Percentiles rank a stretch among this genome's conserved stretches.
Evolutionary conservation across 345 rosid genomes (phyloP).

Genomic region (Salix caprea): DNA sequence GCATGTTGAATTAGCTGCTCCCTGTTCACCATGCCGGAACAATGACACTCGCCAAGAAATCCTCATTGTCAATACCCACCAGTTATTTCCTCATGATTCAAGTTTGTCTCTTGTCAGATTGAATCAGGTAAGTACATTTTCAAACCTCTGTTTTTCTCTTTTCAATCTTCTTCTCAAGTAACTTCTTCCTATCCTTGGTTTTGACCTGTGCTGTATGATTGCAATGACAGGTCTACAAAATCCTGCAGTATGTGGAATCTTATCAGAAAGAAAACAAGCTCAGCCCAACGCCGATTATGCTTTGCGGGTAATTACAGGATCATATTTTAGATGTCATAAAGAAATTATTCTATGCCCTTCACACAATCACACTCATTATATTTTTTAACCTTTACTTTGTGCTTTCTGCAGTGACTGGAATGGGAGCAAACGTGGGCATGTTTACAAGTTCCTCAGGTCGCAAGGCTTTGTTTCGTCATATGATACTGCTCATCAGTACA

Average conservation of each 20-base stretch:
- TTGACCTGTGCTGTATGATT: not conserved
- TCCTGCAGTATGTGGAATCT: constrained; percentile 21
- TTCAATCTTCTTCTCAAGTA: not conserved
- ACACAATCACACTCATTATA: not conserved
- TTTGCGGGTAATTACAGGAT: constrained; percentile 14
- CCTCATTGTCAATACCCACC: constrained; percentile 30
- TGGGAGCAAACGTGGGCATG: constrained; percentile 32
- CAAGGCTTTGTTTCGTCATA: constrained; percentile 30
- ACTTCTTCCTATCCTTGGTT: not conserved
- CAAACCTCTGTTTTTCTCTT: not conserved
- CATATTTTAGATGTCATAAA: not conserved
- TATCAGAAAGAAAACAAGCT: constrained; percentile 23
- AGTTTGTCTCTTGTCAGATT: constrained; percentile 23
- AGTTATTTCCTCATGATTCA: constrained; percentile 33
- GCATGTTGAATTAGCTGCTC: constrained; percentile 62
- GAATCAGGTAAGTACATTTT: constrained; percentile 20
- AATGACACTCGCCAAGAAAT: constrained; percentile 19
- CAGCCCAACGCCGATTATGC: constrained; percentile 17
- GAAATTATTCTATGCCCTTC: not conserved
- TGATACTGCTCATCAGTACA: constrained; percentile 28
- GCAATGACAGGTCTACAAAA: constrained; percentile 14
- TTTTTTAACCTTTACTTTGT: not conserved
- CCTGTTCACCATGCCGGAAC: constrained; percentile 37
- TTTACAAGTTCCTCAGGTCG: constrained; percentile 30
- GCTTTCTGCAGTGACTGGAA: constrained; percentile 24